Conservation (phyloP, 257 asterid genomes). For the Phtheirospermum japonicum region DNA sequence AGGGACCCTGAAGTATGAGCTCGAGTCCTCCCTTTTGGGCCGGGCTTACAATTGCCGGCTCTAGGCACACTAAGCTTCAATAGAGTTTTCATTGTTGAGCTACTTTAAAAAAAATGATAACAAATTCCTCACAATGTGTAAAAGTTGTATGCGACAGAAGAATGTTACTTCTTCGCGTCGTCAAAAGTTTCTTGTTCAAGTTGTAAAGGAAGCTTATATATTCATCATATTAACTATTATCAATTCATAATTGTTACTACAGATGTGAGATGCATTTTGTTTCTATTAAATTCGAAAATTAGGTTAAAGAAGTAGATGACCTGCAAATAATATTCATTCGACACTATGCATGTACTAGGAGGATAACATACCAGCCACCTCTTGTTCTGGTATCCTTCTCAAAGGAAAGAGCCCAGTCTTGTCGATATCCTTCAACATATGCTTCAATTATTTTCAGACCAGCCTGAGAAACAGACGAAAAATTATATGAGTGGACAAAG, state of each 20-base stretch:
- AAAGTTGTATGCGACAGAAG: neutral
- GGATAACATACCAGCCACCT: slow-evolving; percentile 84
- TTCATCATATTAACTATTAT: neutral
- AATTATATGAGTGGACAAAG: neutral
- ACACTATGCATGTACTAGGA: neutral
- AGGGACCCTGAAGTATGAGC: too few species aligned
- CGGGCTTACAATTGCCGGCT: too few species aligned
- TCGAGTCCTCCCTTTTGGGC: too few species aligned
- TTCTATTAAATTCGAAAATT: neutral
- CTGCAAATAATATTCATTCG: slow-evolving; percentile 3
- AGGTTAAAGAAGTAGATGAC: neutral
- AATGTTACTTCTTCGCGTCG: neutral
- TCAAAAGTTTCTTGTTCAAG: neutral
- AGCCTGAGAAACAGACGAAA: slow-evolving; percentile 48
- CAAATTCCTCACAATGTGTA: neutral
- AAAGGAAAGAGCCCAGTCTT: slow-evolving; percentile 92
- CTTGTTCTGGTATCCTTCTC: slow-evolving; percentile 90
- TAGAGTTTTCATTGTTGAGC: neutral
- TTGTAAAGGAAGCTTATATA: neutral
- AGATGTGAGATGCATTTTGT: slow-evolving; percentile 5
- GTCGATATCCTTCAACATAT: slow-evolving; percentile 87
- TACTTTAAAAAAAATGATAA: neutral
- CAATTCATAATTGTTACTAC: neutral
- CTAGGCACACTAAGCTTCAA: neutral
- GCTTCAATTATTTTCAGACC: slow-evolving; percentile 79